Conservation (phyloP, 2,329 filamentous ascomycete genomes). For the Colletotrichum viniferum region DNA sequence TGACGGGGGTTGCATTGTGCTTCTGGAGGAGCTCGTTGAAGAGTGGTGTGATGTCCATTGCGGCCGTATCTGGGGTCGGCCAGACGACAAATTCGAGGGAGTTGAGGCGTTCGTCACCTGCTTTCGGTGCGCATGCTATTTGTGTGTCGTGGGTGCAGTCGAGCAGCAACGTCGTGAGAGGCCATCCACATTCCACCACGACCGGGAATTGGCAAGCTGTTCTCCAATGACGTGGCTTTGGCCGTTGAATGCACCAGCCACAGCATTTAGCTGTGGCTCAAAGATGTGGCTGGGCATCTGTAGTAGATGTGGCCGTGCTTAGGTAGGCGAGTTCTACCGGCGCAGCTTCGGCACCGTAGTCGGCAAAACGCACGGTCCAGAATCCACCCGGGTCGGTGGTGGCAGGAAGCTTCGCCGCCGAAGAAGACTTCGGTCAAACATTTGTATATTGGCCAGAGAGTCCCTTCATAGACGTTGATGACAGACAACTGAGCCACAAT, state of each 20-base stretch:
- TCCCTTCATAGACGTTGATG: background rate
- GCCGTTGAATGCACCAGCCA: background rate
- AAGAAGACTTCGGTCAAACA: background rate
- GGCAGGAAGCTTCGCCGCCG: background rate
- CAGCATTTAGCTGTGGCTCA: background rate
- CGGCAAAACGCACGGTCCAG: background rate
- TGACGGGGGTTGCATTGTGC: constrained; percentile 57
- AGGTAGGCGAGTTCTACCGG: background rate
- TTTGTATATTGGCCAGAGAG: background rate
- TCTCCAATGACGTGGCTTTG: constrained; percentile 22
- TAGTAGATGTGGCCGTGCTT: background rate
- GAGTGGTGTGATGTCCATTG: constrained; percentile 68
- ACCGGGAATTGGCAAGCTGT: constrained; percentile 4
- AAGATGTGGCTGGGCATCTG: background rate
- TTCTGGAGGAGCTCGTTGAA: constrained; percentile 72
- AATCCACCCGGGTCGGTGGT: background rate
- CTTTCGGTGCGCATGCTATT: background rate
- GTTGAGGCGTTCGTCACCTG: background rate
- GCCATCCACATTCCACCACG: background rate
- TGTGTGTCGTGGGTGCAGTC: background rate
- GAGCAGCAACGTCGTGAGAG: background rate
- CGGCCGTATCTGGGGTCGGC: constrained; percentile 25
- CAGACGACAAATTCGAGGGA: background rate
- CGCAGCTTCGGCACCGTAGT: constrained; percentile 3
- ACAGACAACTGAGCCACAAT: background rate